Conservation (phyloP, 208 protist species). For the Eutreptiella sp. region DNA sequence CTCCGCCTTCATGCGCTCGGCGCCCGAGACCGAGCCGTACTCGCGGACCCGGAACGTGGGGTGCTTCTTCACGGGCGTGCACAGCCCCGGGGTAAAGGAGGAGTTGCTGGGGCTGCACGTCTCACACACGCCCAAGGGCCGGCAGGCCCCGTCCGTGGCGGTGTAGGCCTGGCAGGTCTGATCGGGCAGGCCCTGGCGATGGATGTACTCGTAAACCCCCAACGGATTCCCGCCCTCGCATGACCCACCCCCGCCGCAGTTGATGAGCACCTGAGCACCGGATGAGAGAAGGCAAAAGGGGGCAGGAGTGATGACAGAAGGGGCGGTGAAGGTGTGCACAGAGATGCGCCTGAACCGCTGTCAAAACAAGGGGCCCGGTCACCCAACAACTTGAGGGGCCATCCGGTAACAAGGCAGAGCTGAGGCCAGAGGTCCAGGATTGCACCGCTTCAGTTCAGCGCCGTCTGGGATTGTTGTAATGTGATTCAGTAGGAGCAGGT, state of each 20-base stretch:
- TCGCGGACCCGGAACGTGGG: constrained; percentile 44
- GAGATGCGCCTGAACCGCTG: too few relatives aligned
- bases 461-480: too few relatives aligned
- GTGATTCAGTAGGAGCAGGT: too few relatives aligned
- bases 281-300: too few relatives aligned
- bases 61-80: constrained; percentile 38
- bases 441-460: too few relatives aligned
- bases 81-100: constrained; percentile 31
- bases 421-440: too few relatives aligned
- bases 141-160: constrained; percentile 29
- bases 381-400: too few relatives aligned
- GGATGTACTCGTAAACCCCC: constrained; percentile 25
- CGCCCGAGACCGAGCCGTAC: constrained; percentile 40
- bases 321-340: too few relatives aligned
- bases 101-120: constrained; percentile 35
- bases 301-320: too few relatives aligned
- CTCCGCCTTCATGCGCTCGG: constrained; percentile 43
- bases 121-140: constrained; percentile 7
- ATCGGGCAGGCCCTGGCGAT: constrained; percentile 19
- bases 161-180: constrained; percentile 31
- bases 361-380: too few relatives aligned
- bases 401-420: too few relatives aligned
- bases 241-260: constrained; percentile 31
- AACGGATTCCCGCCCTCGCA: constrained; percentile 22
- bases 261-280: constrained; percentile 31